Evolutionary conservation across 352 stramenopile genomes (phyloP), one percentile per base, ranked within the genome.

Genomic region (Globisporangium mamillatum): DNA sequence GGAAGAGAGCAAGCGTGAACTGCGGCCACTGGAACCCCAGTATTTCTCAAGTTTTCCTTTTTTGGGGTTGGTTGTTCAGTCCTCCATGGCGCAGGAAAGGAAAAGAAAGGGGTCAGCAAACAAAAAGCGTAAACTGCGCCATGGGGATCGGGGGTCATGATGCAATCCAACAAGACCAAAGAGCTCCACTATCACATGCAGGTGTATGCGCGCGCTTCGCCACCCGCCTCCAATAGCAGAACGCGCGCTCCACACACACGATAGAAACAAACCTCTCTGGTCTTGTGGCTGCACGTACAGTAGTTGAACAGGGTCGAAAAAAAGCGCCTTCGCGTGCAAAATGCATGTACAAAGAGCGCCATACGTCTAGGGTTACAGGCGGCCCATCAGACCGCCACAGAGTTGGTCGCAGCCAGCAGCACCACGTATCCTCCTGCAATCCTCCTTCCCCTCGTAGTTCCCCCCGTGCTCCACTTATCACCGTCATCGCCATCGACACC

Each of bases 101-200:
- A 80, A 88, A 82, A 89, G 78, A 89, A 91, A 91, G 82, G 76
- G 81, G 81, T 85, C 74, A 87, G 71, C 67, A 91, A 91, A 88
- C 64, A 90, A 67, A 61, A 67, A 60, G 29, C 60, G 50, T 58
- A 60, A 60, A 64, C 44, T 41, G 46, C 46, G 46, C 60, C 60
- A 34, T 48, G 60, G 60, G 60, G 32, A 48, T 46, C 7, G 27
- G 20, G 20, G 56, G 56, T 61, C 56, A 61, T 61, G 29, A 12
- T 61, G 56, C 56, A 29, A 5, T 27, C 3, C 56, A 4, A 9
- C 6, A 16, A 60, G 55, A 12, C 6, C 34, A 8, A 34, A 34
- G 8, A 60, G 55, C 55, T 60, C 53, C 53, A 58, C 55, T 38
- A 34, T 60, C 16, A 5, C 18, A 50, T 50, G 38, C 5, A 8